These are phyloP conservation scores for Podospora pseudoanserina DNA, from an alignment of 495 filamentous ascomycete genomes.

Conservation along the genomic window DNA sequence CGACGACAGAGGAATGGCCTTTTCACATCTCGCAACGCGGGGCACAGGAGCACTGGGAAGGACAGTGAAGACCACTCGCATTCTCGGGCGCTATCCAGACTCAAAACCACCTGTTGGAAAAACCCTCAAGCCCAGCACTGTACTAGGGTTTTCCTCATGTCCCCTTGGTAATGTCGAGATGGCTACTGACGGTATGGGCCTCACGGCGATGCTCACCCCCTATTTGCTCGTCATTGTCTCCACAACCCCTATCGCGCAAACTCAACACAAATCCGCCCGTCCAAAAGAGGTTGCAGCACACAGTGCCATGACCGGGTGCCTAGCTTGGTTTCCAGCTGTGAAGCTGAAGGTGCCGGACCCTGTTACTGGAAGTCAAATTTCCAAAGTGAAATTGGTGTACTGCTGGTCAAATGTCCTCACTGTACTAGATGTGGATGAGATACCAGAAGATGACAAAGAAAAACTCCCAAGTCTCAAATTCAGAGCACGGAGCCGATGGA, in stretches of 20 bases:
- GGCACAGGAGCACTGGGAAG: constrained; percentile 83
- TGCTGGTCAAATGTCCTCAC: constrained; percentile 97
- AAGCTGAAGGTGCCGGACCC: constrained; percentile 75
- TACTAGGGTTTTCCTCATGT: constrained; percentile 85
- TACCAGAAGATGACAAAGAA: constrained; percentile 60
- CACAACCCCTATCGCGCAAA: constrained; percentile 91
- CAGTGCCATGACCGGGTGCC: constrained; percentile 83
- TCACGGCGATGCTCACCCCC: constrained; percentile 94
- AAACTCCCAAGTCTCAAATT: constrained; percentile 77
- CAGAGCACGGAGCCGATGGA: constrained; percentile 81
- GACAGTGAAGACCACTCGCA: constrained; percentile 82
- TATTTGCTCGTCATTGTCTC: constrained; percentile 95
- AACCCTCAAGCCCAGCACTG: constrained; percentile 86
- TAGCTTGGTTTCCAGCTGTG: constrained; percentile 97
- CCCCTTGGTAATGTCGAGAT: constrained; percentile 91
- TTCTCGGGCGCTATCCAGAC: constrained; percentile 86
- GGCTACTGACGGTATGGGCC: constrained; percentile 78
- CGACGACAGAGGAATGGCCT: constrained; percentile 93
- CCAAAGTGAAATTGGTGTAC: constrained; percentile 87
- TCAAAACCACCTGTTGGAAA: constrained; percentile 51
- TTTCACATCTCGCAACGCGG: constrained; percentile 90
- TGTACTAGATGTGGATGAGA: constrained; percentile 78
- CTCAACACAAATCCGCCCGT: constrained; percentile 85
- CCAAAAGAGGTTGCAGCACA: constrained; percentile 89
- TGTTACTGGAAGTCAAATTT: constrained; percentile 50